Conservation (phyloP, 169 alveolate genomes). For the Cystoisospora suis region DNA sequence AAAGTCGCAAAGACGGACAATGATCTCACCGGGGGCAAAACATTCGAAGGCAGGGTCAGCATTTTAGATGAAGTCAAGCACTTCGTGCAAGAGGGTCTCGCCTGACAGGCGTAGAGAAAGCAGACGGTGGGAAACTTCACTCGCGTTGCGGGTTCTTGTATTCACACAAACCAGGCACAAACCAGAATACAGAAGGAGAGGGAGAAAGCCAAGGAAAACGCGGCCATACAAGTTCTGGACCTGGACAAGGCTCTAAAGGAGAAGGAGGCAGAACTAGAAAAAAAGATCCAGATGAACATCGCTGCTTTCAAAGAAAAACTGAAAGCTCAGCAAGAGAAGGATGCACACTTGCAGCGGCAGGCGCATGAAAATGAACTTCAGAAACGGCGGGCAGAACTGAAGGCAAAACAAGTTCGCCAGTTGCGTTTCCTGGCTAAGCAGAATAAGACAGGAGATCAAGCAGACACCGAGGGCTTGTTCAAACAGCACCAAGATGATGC, state of each 20-base stretch:
- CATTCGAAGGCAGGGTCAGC: neutral
- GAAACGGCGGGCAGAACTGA: neutral
- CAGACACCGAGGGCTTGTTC: neutral
- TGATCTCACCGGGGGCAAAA: neutral
- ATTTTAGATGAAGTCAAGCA: neutral
- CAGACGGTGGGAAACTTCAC: neutral
- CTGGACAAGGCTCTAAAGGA: neutral
- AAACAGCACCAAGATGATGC: slow-evolving; percentile 22
- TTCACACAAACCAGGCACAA: too few species aligned
- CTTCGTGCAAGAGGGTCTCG: neutral
- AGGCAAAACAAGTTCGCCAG: neutral
- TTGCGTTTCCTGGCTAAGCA: neutral
- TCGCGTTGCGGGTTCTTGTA: neutral
- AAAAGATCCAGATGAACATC: neutral
- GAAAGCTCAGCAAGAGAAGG: slow-evolving; percentile 15
- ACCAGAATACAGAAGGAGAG: neutral
- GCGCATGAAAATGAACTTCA: neutral
- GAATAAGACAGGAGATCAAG: neutral
- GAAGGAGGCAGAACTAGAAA: slow-evolving; percentile 19
- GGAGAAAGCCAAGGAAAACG: neutral
- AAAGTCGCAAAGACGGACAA: neutral
- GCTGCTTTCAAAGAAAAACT: neutral
- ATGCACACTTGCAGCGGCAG: neutral
- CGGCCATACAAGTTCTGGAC: slow-evolving; percentile 17
- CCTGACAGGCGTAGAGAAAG: neutral